Percentiles rank a stretch among this genome's conserved stretches.
phyloP scores from a whole-genome alignment of 202 grass and related monocot genomes.

The Hordeum pubiflorum region DNA sequence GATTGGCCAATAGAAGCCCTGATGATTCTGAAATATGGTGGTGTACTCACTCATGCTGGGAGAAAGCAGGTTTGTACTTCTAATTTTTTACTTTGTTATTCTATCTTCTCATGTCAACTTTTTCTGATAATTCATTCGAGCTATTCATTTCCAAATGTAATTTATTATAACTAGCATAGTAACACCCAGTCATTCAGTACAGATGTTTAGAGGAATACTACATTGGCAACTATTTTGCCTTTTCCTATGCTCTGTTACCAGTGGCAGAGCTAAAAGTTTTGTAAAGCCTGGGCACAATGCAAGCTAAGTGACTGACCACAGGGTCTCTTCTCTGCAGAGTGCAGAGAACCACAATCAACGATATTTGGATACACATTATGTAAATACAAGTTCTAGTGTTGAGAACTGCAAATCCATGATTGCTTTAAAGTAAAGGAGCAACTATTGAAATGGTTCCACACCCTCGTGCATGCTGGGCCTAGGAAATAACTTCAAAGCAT shows the following conservation, averaged over 20 bases:
- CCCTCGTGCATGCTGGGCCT: neutral
- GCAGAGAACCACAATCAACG: neutral
- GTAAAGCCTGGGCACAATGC: neutral
- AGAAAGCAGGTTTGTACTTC: slow-evolving; percentile 78
- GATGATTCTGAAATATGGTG: slow-evolving; percentile 99
- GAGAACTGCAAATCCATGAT: neutral
- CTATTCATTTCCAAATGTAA: slow-evolving; percentile 16
- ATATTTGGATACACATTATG: neutral
- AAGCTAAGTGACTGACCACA: neutral
- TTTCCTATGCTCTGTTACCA: neutral
- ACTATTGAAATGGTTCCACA: neutral
- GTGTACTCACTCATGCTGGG: slow-evolving; percentile 97
- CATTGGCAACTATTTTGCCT: neutral
- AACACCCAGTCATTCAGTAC: neutral
- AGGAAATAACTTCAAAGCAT: neutral
- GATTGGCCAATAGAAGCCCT: slow-evolving; percentile 87
- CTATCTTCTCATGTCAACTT: neutral
- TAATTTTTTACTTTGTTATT: slow-evolving; percentile 3
- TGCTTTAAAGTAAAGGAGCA: neutral
- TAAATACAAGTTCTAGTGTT: neutral
- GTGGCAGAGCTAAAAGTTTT: neutral
- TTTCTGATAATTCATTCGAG: neutral
- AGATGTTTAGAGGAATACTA: neutral
- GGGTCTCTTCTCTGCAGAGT: neutral
- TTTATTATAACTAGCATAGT: slow-evolving; percentile 9